A percentile compares a stretch with the other conserved stretches of the same genome.
phyloP scores from a whole-genome alignment of 495 filamentous ascomycete species.

The Glonium stellatum region DNA sequence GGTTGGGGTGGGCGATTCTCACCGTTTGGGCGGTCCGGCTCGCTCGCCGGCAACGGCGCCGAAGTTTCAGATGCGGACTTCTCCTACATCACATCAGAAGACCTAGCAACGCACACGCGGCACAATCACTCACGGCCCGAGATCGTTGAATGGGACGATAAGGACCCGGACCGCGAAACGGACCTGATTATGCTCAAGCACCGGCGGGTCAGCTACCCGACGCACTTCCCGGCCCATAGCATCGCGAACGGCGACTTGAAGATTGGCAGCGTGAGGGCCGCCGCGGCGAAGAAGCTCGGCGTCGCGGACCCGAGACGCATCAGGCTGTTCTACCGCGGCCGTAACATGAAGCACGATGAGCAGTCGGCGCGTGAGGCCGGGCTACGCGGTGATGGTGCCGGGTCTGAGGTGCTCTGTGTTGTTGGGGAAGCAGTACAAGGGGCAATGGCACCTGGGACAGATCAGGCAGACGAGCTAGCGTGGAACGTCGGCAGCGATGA shows the following conservation, averaged over 20 bases:
- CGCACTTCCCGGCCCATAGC: slow-evolving; percentile 73
- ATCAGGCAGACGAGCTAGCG: slow-evolving; percentile 21
- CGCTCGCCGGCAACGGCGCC: slow-evolving; percentile 9
- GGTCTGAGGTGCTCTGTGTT: slow-evolving; percentile 68
- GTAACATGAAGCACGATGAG: slow-evolving; percentile 59
- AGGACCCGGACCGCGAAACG: slow-evolving; percentile 45
- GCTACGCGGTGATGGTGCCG: slow-evolving; percentile 54
- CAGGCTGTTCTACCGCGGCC: slow-evolving; percentile 77
- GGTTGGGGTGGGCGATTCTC: slow-evolving; percentile 41
- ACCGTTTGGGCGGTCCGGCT: slow-evolving; percentile 45
- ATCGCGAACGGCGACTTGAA: slow-evolving; percentile 71
- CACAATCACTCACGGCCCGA: slow-evolving; percentile 23
- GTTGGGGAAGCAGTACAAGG: slow-evolving; percentile 40
- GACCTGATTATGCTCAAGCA: slow-evolving; percentile 73
- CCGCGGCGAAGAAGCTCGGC: slow-evolving; percentile 56
- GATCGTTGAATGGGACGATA: slow-evolving; percentile 30
- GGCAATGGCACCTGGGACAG: slow-evolving; percentile 17
- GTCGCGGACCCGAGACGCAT: slow-evolving; percentile 55
- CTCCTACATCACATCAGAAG: slow-evolving; percentile 70
- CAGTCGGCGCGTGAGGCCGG: slow-evolving; percentile 64
- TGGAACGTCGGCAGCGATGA: slow-evolving; percentile 43
- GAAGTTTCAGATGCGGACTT: slow-evolving; percentile 70
- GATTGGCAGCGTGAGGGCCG: slow-evolving; percentile 58
- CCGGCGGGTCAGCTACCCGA: slow-evolving; percentile 61
- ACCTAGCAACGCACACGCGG: slow-evolving; percentile 35